Evolutionary conservation across 176 grass and related monocot species (phyloP).

Genomic region (Echinochloa phyllopogon): DNA sequence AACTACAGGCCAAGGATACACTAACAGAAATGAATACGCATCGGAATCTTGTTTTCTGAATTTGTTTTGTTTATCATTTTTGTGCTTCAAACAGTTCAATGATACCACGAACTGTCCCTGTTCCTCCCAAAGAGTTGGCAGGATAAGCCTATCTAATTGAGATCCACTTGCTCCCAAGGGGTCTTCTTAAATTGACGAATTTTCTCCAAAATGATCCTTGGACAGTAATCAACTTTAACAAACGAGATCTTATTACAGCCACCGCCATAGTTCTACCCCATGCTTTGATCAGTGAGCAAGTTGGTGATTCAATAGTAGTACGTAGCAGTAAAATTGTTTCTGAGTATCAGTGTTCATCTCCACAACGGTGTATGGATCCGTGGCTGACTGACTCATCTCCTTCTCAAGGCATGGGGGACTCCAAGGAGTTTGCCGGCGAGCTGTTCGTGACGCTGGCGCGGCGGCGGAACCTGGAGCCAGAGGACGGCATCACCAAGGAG

Average conservation of each 20-base stretch:
- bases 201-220: slow-evolving; percentile 3
- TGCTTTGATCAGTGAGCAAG: not conserved
- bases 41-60: slow-evolving; percentile 20
- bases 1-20: not conserved
- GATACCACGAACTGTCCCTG: not conserved
- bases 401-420: slow-evolving; percentile 88
- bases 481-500: slow-evolving; percentile 71
- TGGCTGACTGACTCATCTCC: not conserved
- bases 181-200: slow-evolving; percentile 1
- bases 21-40: not conserved
- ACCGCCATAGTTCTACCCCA: not conserved
- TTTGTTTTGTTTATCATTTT: slow-evolving; percentile 20
- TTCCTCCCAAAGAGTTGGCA: slow-evolving; percentile 25
- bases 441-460: slow-evolving; percentile 78
- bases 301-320: not conserved
- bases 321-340: not conserved
- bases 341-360: not conserved
- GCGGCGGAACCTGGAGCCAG: slow-evolving; percentile 61
- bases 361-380: not conserved
- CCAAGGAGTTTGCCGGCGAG: slow-evolving; percentile 94
- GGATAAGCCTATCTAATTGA: slow-evolving; percentile 14
- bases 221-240: not conserved
- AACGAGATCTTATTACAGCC: not conserved
- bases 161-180: slow-evolving; percentile 23
- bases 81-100: not conserved